A percentile compares a stretch with the other conserved stretches of the same genome.
These are phyloP conservation scores for Thalia dealbata DNA, from an alignment of 176 grass and related monocot genomes.

Conservation along the genomic window DNA sequence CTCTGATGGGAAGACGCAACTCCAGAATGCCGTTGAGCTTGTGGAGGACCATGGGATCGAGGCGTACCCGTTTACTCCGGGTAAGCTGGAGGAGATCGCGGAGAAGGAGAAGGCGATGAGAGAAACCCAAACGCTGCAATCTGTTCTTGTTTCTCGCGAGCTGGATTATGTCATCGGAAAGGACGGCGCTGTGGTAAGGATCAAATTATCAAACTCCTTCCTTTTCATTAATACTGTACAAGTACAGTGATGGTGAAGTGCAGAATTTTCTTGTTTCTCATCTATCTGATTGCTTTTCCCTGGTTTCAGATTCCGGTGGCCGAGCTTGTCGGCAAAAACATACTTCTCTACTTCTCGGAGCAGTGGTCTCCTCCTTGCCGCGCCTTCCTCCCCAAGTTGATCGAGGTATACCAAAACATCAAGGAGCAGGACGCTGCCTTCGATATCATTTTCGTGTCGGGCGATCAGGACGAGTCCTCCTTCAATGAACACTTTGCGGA, in stretches of 20 bases:
- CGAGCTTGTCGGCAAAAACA: conserved; percentile 72
- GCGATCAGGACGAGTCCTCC: conserved; percentile 51
- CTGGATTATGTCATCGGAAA: conserved; percentile 57
- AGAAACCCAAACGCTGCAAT: conserved; percentile 57
- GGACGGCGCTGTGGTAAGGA: conserved; percentile 38
- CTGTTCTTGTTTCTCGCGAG: conserved; percentile 51
- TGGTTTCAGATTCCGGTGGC: conserved; percentile 45
- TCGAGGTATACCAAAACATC: conserved; percentile 60
- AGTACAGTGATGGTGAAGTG: background rate
- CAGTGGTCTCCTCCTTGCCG: conserved; percentile 58
- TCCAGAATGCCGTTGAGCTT: conserved; percentile 44
- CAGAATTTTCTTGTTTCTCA: background rate
- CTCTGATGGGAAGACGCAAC: conserved; percentile 72
- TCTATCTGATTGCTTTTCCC: background rate
- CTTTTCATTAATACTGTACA: background rate
- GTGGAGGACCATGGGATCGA: conserved; percentile 58
- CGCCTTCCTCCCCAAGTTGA: conserved; percentile 60
- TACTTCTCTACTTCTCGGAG: conserved; percentile 85
- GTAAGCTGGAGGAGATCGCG: conserved; percentile 56
- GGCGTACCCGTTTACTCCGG: conserved; percentile 52
- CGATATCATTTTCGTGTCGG: conserved; percentile 68
- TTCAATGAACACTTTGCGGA: conserved; percentile 51
- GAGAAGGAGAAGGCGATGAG: conserved; percentile 50
- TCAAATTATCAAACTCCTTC: background rate
- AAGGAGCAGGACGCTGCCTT: conserved; percentile 60